Evolutionary conservation across 2,329 filamentous ascomycete genomes (phyloP).

Genomic region (Colletotrichum liaoningense): DNA sequence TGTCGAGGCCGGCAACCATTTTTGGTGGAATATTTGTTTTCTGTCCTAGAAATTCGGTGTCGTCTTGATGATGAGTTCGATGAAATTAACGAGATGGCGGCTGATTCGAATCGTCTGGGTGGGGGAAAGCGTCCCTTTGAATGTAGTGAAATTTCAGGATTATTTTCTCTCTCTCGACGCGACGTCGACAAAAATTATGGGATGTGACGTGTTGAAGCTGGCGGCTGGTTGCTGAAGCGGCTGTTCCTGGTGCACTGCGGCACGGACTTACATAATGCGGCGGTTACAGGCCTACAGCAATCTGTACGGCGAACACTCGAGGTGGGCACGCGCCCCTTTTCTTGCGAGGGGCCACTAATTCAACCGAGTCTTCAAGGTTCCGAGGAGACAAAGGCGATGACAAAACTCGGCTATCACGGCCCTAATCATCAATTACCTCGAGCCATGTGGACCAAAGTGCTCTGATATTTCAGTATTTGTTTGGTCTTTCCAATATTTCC

Average conservation of each 20-base stretch:
- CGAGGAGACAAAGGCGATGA: not conserved
- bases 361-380: not conserved
- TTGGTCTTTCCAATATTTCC: not conserved
- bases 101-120: not conserved
- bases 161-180: slow-evolving; percentile 23
- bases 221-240: not conserved
- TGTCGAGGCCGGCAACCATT: slow-evolving; percentile 61
- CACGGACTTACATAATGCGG: slow-evolving; percentile 25
- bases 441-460: not conserved
- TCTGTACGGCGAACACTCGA: too few species aligned
- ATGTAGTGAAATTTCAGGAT: not conserved
- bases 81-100: not conserved
- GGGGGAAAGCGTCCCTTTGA: not conserved
- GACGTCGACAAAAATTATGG: slow-evolving; percentile 27
- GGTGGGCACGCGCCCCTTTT: not conserved
- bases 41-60: not conserved
- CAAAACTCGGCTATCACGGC: not conserved
- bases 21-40: not conserved
- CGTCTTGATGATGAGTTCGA: not conserved
- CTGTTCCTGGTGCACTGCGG: not conserved
- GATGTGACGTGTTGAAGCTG: slow-evolving; percentile 31
- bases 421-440: not conserved
- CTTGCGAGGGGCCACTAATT: not conserved
- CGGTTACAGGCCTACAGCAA: not conserved
- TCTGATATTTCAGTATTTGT: not conserved